Evolutionary conservation across 1,284 basidiomycete species (phyloP).

Genomic region (Cryptococcus sp.): DNA sequence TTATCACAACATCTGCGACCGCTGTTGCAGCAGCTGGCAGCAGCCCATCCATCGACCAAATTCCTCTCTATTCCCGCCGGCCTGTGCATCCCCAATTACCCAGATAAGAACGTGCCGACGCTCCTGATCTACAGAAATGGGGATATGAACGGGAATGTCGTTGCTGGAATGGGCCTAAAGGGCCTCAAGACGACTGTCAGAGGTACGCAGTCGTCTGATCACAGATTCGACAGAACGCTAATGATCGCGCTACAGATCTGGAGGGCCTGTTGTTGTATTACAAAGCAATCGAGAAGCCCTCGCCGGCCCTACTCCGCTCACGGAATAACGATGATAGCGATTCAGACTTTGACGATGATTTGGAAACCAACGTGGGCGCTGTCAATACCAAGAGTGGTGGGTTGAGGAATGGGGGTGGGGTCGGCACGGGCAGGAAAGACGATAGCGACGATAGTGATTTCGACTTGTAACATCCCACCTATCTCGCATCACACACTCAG

Average conservation of each 20-base stretch:
- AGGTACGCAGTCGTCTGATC: slow-evolving; percentile 59
- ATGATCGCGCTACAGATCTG: slow-evolving; percentile 33
- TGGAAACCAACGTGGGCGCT: slow-evolving; percentile 32
- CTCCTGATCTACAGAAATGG: slow-evolving; percentile 90
- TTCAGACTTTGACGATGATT: slow-evolving; percentile 32
- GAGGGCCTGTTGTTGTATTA: slow-evolving; percentile 47
- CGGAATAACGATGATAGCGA: slow-evolving; percentile 14
- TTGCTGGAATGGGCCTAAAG: slow-evolving; percentile 63
- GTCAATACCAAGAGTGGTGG: slow-evolving; percentile 40
- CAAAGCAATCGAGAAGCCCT: slow-evolving; percentile 46
- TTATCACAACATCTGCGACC: slow-evolving; percentile 74
- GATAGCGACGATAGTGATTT: slow-evolving; percentile 50
- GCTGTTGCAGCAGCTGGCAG: slow-evolving; percentile 73
- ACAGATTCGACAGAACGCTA: too few species aligned
- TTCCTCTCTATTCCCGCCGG: slow-evolving; percentile 94
- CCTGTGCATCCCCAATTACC: slow-evolving; percentile 94
- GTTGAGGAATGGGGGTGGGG: slow-evolving; percentile 36
- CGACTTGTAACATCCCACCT: slow-evolving; percentile 36
- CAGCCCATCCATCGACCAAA: slow-evolving; percentile 84
- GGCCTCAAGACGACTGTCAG: slow-evolving; percentile 76
- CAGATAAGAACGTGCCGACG: slow-evolving; percentile 88
- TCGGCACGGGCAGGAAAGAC: slow-evolving; percentile 24
- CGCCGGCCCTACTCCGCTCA: slow-evolving; percentile 25
- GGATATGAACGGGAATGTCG: slow-evolving; percentile 80
- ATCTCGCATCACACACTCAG: background rate